A percentile compares a stretch with the other conserved stretches of the same genome.
These are phyloP conservation scores for Starmerella powellii DNA, from an alignment of 805 yeast species.

Conservation along the genomic window DNA sequence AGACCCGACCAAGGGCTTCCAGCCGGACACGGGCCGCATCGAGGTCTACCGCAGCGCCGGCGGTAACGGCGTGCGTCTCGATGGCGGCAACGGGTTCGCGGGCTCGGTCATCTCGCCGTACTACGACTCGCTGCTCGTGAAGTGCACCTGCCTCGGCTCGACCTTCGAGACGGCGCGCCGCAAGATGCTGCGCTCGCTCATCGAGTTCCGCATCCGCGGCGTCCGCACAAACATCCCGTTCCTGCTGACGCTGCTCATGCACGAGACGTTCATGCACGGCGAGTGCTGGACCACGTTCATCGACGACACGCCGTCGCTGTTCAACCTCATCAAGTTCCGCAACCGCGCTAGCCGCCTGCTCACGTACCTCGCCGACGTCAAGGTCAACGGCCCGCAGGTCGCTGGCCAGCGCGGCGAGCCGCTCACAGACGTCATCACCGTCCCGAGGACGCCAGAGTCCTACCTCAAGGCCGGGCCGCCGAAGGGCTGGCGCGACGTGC, in stretches of 20 bases:
- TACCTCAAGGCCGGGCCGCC: conserved; percentile 59
- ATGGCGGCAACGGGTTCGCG: conserved; percentile 97
- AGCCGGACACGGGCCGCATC: conserved; percentile 96
- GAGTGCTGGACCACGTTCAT: conserved; percentile 97
- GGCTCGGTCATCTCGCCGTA: conserved; percentile 95
- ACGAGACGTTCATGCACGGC: conserved; percentile 75
- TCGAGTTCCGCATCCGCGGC: conserved; percentile 97
- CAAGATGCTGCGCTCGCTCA: conserved; percentile 92
- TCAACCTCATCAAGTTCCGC: conserved; percentile 87
- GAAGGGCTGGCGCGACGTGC: conserved; percentile 84
- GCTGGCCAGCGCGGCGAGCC: conserved; percentile 94
- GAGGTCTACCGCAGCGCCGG: conserved; percentile 98
- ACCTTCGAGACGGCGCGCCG: conserved; percentile 94
- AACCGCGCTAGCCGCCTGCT: conserved; percentile 93
- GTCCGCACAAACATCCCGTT: conserved; percentile 98
- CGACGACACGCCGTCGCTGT: conserved; percentile 93
- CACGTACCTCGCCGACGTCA: conserved; percentile 81
- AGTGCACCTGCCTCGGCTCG: conserved; percentile 94
- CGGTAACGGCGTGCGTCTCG: conserved; percentile 98
- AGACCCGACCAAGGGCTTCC: conserved; percentile 92
- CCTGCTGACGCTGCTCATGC: conserved; percentile 77
- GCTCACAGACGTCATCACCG: conserved; percentile 63
- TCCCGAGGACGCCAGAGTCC: conserved; percentile 38
- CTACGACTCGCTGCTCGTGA: conserved; percentile 96
- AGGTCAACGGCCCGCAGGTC: conserved; percentile 91